These are phyloP conservation scores for Umbelopsis sp. DNA, from an alignment of 192 early-diverging fungal genomes.

Conservation along the genomic window DNA sequence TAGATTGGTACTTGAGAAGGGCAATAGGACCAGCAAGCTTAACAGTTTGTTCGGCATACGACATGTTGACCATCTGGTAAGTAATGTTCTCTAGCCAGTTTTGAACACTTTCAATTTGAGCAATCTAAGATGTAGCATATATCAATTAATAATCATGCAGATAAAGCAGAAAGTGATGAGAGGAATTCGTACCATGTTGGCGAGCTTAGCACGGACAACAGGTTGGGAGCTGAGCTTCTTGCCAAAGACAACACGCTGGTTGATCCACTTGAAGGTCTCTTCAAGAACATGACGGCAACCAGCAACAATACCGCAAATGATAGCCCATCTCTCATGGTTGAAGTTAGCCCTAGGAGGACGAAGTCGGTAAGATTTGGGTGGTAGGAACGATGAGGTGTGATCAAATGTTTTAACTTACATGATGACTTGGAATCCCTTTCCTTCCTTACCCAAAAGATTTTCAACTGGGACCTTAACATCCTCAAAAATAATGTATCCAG, in stretches of 20 bases:
- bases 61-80: conserved; percentile 71
- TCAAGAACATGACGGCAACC: conserved; percentile 52
- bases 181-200: conserved; percentile 49
- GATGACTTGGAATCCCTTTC: conserved; percentile 67
- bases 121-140: conserved; percentile 22
- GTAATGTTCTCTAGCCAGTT: conserved; percentile 66
- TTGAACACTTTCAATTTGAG: conserved; percentile 49
- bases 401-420: conserved; percentile 49
- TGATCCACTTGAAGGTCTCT: conserved; percentile 71
- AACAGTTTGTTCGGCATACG: conserved; percentile 60
- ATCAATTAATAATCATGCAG: neutral
- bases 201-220: conserved; percentile 71
- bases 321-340: conserved; percentile 70
- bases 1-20: conserved; percentile 58
- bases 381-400: too few species aligned
- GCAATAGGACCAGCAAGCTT: conserved; percentile 70
- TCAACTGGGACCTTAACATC: conserved; percentile 78
- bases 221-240: conserved; percentile 69
- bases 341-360: conserved; percentile 50
- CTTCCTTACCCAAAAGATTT: conserved; percentile 69
- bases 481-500: conserved; percentile 62
- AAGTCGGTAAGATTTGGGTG: neutral
- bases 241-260: conserved; percentile 75
- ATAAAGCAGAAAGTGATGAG: neutral
- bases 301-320: conserved; percentile 43